Conservation (phyloP, 2,329 filamentous ascomycete genomes). For the Tricladium varicosporioides region DNA sequence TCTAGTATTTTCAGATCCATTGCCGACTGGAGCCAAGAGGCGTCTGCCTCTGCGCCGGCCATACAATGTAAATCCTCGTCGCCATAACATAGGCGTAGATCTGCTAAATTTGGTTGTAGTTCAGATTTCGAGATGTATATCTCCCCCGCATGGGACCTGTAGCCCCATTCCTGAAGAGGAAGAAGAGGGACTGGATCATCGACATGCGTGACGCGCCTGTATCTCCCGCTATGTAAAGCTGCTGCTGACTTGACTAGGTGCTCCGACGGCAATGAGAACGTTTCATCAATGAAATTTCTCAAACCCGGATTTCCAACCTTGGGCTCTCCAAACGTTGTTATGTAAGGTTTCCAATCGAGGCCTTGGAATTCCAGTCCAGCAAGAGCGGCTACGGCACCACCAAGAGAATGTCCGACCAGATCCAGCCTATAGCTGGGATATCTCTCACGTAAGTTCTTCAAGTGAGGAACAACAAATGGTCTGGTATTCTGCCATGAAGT, state of each 20-base stretch:
- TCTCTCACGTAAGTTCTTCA: slow-evolving; percentile 56
- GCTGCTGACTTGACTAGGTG: neutral
- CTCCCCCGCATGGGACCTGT: slow-evolving; percentile 78
- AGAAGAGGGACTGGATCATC: slow-evolving; percentile 86
- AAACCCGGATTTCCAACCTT: slow-evolving; percentile 58
- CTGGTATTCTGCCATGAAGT: slow-evolving; percentile 79
- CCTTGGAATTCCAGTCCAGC: slow-evolving; percentile 77
- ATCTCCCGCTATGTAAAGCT: slow-evolving; percentile 35
- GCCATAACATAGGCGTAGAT: slow-evolving; percentile 69
- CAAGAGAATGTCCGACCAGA: slow-evolving; percentile 83
- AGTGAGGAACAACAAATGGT: slow-evolving; percentile 62
- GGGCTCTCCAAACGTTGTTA: slow-evolving; percentile 94
- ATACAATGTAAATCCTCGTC: slow-evolving; percentile 61
- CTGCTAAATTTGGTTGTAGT: slow-evolving; percentile 64
- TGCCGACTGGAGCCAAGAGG: slow-evolving; percentile 10
- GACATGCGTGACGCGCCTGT: slow-evolving; percentile 78
- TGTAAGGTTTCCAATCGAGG: slow-evolving; percentile 69
- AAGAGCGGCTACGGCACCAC: slow-evolving; percentile 86
- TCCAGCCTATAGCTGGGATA: slow-evolving; percentile 73
- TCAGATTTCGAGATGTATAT: slow-evolving; percentile 75
- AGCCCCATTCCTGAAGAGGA: slow-evolving; percentile 84
- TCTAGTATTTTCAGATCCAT: neutral
- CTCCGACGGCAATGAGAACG: slow-evolving; percentile 40
- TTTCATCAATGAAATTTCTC: slow-evolving; percentile 51
- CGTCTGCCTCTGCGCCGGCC: slow-evolving; percentile 43